phyloP scores from a whole-genome alignment of 306 rosid species.

The Astragalus glycyphyllos region DNA sequence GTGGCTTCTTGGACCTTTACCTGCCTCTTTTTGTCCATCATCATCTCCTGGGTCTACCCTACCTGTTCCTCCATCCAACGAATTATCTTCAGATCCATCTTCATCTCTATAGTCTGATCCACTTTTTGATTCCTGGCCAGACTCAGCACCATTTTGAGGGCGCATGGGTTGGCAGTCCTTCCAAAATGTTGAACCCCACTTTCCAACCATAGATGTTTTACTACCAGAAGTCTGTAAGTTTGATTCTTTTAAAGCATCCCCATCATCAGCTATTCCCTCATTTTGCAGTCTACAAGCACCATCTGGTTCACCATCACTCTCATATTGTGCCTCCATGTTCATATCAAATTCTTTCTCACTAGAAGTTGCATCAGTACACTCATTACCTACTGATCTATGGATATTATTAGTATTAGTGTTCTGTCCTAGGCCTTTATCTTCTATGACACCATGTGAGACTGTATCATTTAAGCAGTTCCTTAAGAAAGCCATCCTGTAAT shows the following conservation, averaged over 20 bases:
- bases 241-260: conserved; percentile 52
- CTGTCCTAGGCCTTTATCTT: conserved; percentile 73
- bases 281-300: conserved; percentile 61
- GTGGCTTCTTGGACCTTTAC: conserved; percentile 71
- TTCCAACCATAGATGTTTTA: conserved; percentile 67
- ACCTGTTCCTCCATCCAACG: conserved; percentile 70
- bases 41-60: conserved; percentile 85
- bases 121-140: conserved; percentile 82
- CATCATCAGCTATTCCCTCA: conserved; percentile 62
- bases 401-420: conserved; percentile 51
- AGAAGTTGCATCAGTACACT: conserved; percentile 60
- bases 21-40: conserved; percentile 59
- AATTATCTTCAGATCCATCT: conserved; percentile 75
- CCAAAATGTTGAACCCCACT: conserved; percentile 99
- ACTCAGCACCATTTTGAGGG: conserved; percentile 74
- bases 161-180: conserved; percentile 87
- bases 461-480: conserved; percentile 76
- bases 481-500: conserved; percentile 83
- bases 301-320: conserved; percentile 75
- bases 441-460: conserved; percentile 70
- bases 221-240: conserved; percentile 69
- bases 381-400: conserved; percentile 65
- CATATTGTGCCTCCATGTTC: conserved; percentile 75
- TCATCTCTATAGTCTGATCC: conserved; percentile 69
- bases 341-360: conserved; percentile 87